Evolutionary conservation across 1,284 basidiomycete species (phyloP).

Genomic region (Cystobasidium pallidum): DNA sequence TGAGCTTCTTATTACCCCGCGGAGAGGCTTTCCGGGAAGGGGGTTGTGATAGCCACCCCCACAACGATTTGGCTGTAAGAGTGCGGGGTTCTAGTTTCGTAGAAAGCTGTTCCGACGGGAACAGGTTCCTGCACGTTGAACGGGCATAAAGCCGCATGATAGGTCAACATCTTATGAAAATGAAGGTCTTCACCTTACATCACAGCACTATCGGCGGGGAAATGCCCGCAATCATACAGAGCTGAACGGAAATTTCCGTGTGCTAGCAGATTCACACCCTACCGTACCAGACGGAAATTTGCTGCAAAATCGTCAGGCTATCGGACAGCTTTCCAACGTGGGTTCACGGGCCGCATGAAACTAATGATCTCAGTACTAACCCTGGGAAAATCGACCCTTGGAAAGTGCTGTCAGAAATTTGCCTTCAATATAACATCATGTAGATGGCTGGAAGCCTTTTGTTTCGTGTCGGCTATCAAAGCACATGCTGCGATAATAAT

Average conservation of each 20-base stretch:
- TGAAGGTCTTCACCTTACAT: too few relatives aligned
- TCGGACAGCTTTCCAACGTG: constrained; percentile 3
- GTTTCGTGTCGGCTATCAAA: too few relatives aligned
- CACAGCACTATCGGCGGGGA: neutral
- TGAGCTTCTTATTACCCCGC: constrained; percentile 3
- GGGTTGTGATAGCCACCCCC: neutral
- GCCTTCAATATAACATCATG: too few relatives aligned
- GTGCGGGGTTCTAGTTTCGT: neutral
- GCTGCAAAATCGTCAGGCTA: neutral
- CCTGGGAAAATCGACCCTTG: too few relatives aligned
- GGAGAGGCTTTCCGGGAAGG: neutral
- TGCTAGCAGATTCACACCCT: too few relatives aligned
- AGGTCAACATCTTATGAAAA: too few relatives aligned
- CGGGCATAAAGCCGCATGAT: too few relatives aligned
- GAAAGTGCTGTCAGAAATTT: too few relatives aligned
- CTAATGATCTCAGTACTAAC: too few relatives aligned
- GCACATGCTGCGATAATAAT: too few relatives aligned
- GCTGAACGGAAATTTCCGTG: neutral
- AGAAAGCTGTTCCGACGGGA: neutral
- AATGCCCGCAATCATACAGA: neutral
- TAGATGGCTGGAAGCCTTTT: too few relatives aligned
- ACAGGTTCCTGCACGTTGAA: neutral
- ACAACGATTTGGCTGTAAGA: neutral
- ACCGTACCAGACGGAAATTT: neutral
- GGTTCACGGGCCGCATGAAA: neutral